A percentile compares a stretch with the other conserved stretches of the same genome.
These are phyloP conservation scores for Cinchona pubescens DNA, from an alignment of 257 asterid genomes.

Conservation along the genomic window DNA sequence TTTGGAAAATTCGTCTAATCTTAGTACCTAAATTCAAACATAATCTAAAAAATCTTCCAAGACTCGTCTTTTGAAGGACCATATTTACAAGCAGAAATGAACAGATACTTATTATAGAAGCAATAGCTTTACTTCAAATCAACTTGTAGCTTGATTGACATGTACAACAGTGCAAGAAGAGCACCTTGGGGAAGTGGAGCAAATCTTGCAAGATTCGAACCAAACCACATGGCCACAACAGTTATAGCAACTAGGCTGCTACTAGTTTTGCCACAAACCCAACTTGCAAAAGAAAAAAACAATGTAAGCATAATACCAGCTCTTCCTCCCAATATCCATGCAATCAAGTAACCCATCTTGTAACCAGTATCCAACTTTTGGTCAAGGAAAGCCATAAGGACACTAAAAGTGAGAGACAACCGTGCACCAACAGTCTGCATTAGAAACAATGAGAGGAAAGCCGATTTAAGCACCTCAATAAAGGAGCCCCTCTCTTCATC, in stretches of 20 bases:
- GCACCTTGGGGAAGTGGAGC: constrained; percentile 91
- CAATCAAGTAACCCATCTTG: constrained; percentile 61
- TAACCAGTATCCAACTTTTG: constrained; percentile 69
- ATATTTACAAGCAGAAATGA: constrained; percentile 27
- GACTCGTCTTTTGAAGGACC: neutral
- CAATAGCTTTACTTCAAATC: constrained; percentile 47
- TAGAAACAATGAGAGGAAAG: constrained; percentile 61
- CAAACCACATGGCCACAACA: constrained; percentile 73
- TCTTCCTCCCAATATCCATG: constrained; percentile 75
- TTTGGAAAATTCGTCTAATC: neutral
- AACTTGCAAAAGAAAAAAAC: constrained; percentile 64
- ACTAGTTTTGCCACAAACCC: constrained; percentile 84
- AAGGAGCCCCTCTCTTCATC: constrained; percentile 61
- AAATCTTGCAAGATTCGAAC: constrained; percentile 62
- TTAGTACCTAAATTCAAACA: neutral
- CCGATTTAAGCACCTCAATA: constrained; percentile 61
- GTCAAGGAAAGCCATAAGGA: constrained; percentile 67
- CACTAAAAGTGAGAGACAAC: constrained; percentile 61
- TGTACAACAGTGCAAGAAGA: constrained; percentile 68
- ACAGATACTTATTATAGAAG: constrained; percentile 4
- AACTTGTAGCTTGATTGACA: constrained; percentile 76
- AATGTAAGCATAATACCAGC: constrained; percentile 66
- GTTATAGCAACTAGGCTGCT: constrained; percentile 66
- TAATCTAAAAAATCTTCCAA: neutral
- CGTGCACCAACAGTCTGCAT: constrained; percentile 66